These are phyloP conservation scores for Syzygium aqueum DNA, from an alignment of 345 rosid genomes.

Conservation along the genomic window DNA sequence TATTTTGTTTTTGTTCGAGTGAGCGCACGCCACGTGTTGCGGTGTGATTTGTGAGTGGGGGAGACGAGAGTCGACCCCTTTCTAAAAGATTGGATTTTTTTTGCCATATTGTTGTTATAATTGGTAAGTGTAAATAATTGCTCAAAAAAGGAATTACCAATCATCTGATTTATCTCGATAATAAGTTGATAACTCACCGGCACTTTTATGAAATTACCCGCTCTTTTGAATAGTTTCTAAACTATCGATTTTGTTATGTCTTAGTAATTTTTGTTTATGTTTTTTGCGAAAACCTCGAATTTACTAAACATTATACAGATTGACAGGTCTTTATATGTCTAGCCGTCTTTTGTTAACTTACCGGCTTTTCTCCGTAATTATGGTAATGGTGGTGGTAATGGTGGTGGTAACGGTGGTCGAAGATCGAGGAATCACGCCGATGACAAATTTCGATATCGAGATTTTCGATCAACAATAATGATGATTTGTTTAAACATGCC, in stretches of 20 bases:
- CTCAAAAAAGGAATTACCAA: not conserved
- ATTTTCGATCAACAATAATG: too few relatives aligned
- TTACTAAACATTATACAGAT: not conserved
- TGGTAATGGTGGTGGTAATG: too few relatives aligned
- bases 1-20: not conserved
- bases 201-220: rapidly evolving
- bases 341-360: too few relatives aligned
- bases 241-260: not conserved
- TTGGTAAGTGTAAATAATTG: rapidly evolving
- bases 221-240: not conserved
- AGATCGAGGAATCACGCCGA: too few relatives aligned
- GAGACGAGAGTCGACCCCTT: not conserved
- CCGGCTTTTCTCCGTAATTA: too few relatives aligned
- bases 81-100: too few relatives aligned
- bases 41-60: not conserved
- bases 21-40: not conserved
- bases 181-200: not conserved
- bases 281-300: not conserved
- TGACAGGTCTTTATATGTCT: not conserved
- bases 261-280: not conserved
- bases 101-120: not conserved
- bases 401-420: too few relatives aligned
- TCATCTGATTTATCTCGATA: rapidly evolving
- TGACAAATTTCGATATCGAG: too few relatives aligned
- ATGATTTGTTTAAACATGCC: too few relatives aligned